A percentile compares a stretch with the other conserved stretches of the same genome.
Evolutionary conservation across 495 filamentous ascomycete species (phyloP).

Genomic region (Podospora sp.): DNA sequence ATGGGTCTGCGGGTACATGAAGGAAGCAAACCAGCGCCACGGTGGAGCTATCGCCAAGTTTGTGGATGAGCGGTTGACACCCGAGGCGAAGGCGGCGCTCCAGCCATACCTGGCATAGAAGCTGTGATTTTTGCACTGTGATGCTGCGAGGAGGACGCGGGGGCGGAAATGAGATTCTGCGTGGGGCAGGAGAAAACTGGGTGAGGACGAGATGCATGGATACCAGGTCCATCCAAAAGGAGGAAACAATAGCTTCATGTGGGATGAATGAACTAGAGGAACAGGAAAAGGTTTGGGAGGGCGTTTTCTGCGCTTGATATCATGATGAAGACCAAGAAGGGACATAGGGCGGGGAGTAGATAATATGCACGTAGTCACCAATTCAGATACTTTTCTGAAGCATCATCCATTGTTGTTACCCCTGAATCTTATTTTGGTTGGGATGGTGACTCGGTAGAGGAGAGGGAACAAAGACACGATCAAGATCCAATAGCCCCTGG

Average conservation of each 20-base stretch:
- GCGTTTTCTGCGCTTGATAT: background rate
- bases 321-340: background rate
- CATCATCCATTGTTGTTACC: too few species aligned
- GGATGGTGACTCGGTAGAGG: background rate
- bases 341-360: background rate
- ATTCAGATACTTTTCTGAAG: too few species aligned
- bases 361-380: background rate
- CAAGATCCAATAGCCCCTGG: background rate
- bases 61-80: constrained; percentile 41
- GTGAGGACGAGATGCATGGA: background rate
- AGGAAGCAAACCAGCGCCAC: constrained; percentile 50
- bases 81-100: constrained; percentile 46
- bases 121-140: constrained; percentile 3
- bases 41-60: constrained; percentile 43
- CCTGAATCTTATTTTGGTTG: background rate
- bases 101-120: constrained; percentile 43
- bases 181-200: background rate
- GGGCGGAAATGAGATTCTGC: background rate
- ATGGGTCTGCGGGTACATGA: constrained; percentile 78
- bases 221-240: background rate
- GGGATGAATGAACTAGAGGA: background rate
- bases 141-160: background rate
- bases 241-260: background rate
- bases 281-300: background rate
- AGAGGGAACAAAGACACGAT: background rate